phyloP scores from a whole-genome alignment of 495 filamentous ascomycete species.

The Articulospora tetracladia region DNA sequence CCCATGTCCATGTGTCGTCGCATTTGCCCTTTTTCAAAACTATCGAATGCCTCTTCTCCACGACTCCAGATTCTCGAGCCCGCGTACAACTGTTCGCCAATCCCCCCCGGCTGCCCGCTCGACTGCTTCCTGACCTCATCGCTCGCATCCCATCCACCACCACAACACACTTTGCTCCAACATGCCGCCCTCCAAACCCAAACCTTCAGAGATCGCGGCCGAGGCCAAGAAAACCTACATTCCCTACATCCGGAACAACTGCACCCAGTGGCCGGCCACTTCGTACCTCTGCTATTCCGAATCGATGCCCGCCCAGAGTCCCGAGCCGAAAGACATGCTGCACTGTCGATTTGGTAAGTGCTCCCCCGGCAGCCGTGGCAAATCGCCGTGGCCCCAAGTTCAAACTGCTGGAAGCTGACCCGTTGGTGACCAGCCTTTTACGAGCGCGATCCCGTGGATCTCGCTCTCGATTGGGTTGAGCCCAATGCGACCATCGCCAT shows the following conservation, averaged over 20 bases:
- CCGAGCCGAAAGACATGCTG: not conserved
- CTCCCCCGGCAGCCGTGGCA: not conserved
- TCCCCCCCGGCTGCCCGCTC: not conserved
- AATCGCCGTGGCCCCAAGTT: not conserved
- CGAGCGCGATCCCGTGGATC: conserved; percentile 64
- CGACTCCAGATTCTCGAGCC: not conserved
- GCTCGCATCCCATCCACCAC: not conserved
- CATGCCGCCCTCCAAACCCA: conserved; percentile 60
- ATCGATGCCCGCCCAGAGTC: conserved; percentile 1
- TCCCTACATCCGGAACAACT: conserved; percentile 50
- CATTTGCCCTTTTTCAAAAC: not conserved
- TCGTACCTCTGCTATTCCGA: conserved; percentile 36
- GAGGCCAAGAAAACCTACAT: conserved; percentile 64
- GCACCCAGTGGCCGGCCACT: conserved; percentile 38
- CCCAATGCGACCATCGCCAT: conserved; percentile 32
- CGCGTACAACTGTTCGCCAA: not conserved
- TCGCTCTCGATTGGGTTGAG: conserved; percentile 55
- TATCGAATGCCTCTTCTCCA: conserved; percentile 1
- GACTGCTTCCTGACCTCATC: not conserved
- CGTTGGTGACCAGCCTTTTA: conserved; percentile 18
- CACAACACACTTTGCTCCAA: conserved; percentile 31
- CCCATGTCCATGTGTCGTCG: conserved; percentile 9
- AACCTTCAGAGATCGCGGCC: conserved; percentile 65
- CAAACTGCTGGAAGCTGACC: not conserved
- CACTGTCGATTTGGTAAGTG: conserved; percentile 15